phyloP scores from a whole-genome alignment of 1,139 yeast species.

The Magnusiomyces fungicola region DNA sequence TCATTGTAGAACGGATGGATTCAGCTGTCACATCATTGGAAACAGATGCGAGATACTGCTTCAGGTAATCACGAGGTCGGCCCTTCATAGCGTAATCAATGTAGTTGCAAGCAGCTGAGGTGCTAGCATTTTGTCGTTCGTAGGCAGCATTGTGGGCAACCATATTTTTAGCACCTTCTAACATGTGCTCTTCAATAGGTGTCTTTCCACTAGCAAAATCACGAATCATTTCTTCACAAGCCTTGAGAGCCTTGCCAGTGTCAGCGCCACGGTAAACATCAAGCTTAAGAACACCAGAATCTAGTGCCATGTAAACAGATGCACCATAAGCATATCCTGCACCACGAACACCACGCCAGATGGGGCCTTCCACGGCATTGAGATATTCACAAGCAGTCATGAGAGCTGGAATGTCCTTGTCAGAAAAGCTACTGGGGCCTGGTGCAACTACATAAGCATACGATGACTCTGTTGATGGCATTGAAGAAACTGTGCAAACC shows the following conservation, averaged over 20 bases:
- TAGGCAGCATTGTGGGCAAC: constrained; percentile 67
- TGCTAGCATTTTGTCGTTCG: constrained; percentile 45
- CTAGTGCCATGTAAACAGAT: constrained; percentile 49
- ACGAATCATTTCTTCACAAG: constrained; percentile 59
- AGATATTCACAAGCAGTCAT: constrained; percentile 70
- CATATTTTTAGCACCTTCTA: constrained; percentile 69
- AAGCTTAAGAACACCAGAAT: constrained; percentile 60
- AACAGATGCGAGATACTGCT: constrained; percentile 31
- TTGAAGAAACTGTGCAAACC: constrained; percentile 57
- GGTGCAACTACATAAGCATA: constrained; percentile 55
- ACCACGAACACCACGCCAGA: constrained; percentile 96
- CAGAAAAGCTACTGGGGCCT: constrained; percentile 57
- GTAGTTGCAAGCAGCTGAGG: constrained; percentile 61
- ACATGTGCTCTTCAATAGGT: constrained; percentile 48
- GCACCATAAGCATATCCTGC: constrained; percentile 94
- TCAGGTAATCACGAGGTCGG: constrained; percentile 60
- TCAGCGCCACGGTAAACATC: constrained; percentile 81
- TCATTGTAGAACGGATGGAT: constrained; percentile 51
- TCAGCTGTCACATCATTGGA: constrained; percentile 41
- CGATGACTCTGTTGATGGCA: constrained; percentile 88
- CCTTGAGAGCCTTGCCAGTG: constrained; percentile 59
- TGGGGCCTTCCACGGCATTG: constrained; percentile 91
- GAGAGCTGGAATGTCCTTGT: constrained; percentile 64
- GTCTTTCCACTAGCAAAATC: constrained; percentile 49
- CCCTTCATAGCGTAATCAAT: constrained; percentile 57